Conservation (phyloP, 345 rosid genomes). For the Syzygium aromaticum region DNA sequence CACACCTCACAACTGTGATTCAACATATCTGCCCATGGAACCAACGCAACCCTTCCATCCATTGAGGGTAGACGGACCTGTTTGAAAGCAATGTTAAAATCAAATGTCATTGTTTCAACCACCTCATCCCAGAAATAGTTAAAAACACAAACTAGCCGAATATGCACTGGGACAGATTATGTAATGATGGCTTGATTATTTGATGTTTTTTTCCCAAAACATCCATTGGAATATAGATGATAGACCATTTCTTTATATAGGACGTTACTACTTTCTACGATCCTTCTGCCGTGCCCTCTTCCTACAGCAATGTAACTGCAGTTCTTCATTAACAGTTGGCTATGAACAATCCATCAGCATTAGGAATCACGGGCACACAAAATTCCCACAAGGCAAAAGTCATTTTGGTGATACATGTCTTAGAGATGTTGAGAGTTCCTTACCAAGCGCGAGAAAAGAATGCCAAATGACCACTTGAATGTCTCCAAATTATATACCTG, state of each 20-base stretch:
- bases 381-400: neutral
- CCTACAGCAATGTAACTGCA: neutral
- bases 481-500: conserved; percentile 87
- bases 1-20: conserved; percentile 91
- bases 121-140: neutral
- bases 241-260: neutral
- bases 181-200: neutral
- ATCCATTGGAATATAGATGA: neutral
- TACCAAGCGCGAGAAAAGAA: conserved; percentile 95
- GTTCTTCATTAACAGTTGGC: neutral
- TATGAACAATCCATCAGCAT: neutral
- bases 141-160: neutral
- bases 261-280: neutral
- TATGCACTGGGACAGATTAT: neutral
- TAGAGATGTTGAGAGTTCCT: conserved; percentile 12
- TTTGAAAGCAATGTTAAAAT: neutral
- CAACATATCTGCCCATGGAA: conserved; percentile 99
- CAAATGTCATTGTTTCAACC: neutral
- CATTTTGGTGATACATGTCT: neutral
- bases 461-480: conserved; percentile 96
- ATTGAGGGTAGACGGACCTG: conserved; percentile 92
- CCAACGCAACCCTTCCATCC: conserved; percentile 90
- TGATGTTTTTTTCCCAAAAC: neutral
- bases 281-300: neutral
- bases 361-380: neutral